Conservation (phyloP, 2,329 filamentous ascomycete species). For the Diaporthe batatas region DNA sequence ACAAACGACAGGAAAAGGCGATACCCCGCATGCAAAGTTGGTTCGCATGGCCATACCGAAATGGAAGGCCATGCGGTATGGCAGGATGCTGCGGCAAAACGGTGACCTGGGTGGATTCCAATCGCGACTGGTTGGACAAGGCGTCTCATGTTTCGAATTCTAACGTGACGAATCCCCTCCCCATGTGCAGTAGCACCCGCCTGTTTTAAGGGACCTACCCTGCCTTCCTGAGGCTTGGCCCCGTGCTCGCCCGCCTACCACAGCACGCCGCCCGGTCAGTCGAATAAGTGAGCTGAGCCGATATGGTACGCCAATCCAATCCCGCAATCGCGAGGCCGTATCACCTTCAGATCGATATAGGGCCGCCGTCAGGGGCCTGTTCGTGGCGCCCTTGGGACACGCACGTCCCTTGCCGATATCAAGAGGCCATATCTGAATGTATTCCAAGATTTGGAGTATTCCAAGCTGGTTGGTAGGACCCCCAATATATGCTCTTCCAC, state of each 20-base stretch:
- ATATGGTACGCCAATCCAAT: background rate
- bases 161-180: conserved; percentile 21
- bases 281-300: background rate
- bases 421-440: background rate
- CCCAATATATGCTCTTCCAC: background rate
- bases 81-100: conserved; percentile 14
- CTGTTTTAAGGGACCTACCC: conserved; percentile 2
- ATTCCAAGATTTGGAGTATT: no score
- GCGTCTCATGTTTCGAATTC: conserved; percentile 35
- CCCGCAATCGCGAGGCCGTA: background rate
- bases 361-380: background rate
- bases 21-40: conserved; percentile 18
- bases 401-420: background rate
- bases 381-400: conserved; percentile 1
- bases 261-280: background rate
- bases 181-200: conserved; percentile 18
- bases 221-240: background rate
- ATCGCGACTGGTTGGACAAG: conserved; percentile 29
- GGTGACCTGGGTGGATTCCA: background rate
- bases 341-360: background rate
- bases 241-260: conserved; percentile 1
- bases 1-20: conserved; percentile 2
- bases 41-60: conserved; percentile 29
- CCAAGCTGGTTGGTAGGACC: background rate
- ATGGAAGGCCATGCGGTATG: conserved; percentile 32